phyloP scores from a whole-genome alignment of 75 land plant genomes.

The Ceratopteris richardii region DNA sequence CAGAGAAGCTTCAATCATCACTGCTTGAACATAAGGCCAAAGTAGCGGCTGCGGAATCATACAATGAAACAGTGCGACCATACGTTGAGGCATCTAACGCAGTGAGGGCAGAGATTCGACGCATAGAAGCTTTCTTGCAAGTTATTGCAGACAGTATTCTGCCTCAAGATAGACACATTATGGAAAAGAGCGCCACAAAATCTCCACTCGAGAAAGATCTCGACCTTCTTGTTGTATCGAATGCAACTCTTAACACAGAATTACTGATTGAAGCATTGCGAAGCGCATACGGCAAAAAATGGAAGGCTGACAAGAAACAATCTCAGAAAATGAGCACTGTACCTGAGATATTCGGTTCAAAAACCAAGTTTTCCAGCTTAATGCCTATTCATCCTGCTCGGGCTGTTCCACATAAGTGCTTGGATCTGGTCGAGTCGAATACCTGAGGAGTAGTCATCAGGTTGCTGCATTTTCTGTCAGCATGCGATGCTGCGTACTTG shows the following conservation, averaged over 20 bases:
- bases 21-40: constrained; percentile 20
- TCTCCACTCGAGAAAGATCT: constrained; percentile 5
- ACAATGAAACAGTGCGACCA: constrained; percentile 20
- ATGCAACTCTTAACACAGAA: constrained; percentile 5
- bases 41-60: constrained; percentile 19
- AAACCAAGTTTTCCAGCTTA: background rate
- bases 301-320: background rate
- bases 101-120: constrained; percentile 12
- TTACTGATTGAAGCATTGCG: constrained; percentile 15
- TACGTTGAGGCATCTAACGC: constrained; percentile 20
- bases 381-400: constrained; percentile 17
- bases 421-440: background rate
- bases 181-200: no score
- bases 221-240: constrained; percentile 3
- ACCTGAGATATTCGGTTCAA: no score
- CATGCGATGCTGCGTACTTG: no score
- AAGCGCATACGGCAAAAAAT: constrained; percentile 4
- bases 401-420: constrained; percentile 5
- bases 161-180: background rate
- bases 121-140: constrained; percentile 12
- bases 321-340: no score
- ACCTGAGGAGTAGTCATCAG: no score
- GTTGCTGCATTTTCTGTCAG: no score
- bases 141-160: constrained; percentile 1
- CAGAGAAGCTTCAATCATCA: constrained; percentile 9